A percentile compares a stretch with the other conserved stretches of the same genome.
Evolutionary conservation across 1,284 basidiomycete species (phyloP).

Genomic region (Microbotryum lychnidis-dioicae): DNA sequence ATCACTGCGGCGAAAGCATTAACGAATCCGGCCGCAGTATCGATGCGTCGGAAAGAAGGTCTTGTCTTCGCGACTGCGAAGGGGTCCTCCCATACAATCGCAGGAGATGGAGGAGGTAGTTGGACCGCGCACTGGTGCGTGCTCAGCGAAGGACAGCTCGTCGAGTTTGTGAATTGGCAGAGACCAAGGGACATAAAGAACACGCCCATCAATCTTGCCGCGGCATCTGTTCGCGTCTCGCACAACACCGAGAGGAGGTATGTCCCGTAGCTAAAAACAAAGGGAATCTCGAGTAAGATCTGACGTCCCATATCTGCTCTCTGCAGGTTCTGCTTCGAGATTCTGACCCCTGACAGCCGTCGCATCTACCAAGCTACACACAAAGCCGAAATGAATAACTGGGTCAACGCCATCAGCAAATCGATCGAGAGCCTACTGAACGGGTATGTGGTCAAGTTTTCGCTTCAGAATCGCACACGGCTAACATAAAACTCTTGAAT

Average conservation of each 20-base stretch:
- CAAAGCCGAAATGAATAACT: slow-evolving; percentile 45
- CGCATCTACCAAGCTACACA: slow-evolving; percentile 48
- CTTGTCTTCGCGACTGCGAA: slow-evolving; percentile 26
- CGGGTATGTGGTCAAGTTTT: slow-evolving; percentile 31
- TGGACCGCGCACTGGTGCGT: slow-evolving; percentile 30
- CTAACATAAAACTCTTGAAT: too few species aligned
- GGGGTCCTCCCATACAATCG: slow-evolving; percentile 15
- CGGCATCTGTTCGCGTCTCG: slow-evolving; percentile 4
- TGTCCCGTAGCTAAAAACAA: too few species aligned
- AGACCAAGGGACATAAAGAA: background rate
- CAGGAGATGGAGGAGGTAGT: slow-evolving; percentile 23
- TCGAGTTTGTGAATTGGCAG: slow-evolving; percentile 28
- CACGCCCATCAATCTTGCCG: slow-evolving; percentile 4
- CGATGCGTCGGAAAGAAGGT: slow-evolving; percentile 29
- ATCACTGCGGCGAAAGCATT: too few species aligned
- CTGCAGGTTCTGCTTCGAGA: slow-evolving; percentile 42
- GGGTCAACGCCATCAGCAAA: slow-evolving; percentile 47
- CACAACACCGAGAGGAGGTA: slow-evolving; percentile 1
- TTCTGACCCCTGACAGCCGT: slow-evolving; percentile 45
- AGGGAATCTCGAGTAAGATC: background rate
- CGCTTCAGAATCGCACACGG: background rate
- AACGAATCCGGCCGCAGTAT: too few species aligned
- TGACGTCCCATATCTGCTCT: too few species aligned
- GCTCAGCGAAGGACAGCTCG: slow-evolving; percentile 27
- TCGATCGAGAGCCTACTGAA: slow-evolving; percentile 49